Base-by-base conservation (phyloP, 148 eudicot species). In the Bassia scoparia region DNA sequence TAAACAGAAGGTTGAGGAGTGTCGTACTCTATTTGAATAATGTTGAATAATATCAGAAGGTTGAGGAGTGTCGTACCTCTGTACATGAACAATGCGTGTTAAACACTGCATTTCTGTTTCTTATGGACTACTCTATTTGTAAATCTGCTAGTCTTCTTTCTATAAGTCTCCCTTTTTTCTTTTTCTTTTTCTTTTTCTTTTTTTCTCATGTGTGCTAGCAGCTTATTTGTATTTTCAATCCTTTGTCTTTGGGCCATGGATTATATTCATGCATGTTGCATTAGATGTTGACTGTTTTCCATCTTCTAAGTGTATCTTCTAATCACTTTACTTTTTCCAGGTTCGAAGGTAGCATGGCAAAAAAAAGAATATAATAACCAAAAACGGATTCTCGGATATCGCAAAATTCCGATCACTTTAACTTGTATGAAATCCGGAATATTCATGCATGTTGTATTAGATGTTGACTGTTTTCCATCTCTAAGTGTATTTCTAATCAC, bases 301-400 rank as follows among this genome's bases (percentile, higher is more conserved):
- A n/a, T 56, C 50, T 33, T n/a, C 4, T 15, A 11, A 72, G 33
- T 54, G 33, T 23, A 64, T 72, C 52, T 38, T 67, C 54, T 67
- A 15, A 15, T 41, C 0, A 23, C 62, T 43, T n/a, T n/a, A n/a
- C n/a, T n/a, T n/a, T n/a, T n/a, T n/a, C n/a, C n/a, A n/a, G n/a
- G n/a, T n/a, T n/a, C n/a, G n/a, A n/a, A n/a, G n/a, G n/a, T n/a
- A n/a, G n/a, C n/a, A n/a, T n/a, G n/a, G n/a, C n/a, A n/a, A n/a
- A n/a, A n/a, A n/a, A n/a, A n/a, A n/a, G n/a, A n/a, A n/a, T n/a
- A n/a, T n/a, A n/a, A n/a, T n/a, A n/a, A n/a, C n/a, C n/a, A n/a
- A n/a, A n/a, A n/a, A n/a, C n/a, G n/a, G n/a, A n/a, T n/a, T n/a
- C n/a, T n/a, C n/a, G n/a, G n/a, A n/a, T n/a, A n/a, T n/a, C n/a